A percentile compares a stretch with the other conserved stretches of the same genome.
These are phyloP conservation scores for Nymphaea thermarum DNA, from an alignment of 164 flowering plant species.

Conservation along the genomic window DNA sequence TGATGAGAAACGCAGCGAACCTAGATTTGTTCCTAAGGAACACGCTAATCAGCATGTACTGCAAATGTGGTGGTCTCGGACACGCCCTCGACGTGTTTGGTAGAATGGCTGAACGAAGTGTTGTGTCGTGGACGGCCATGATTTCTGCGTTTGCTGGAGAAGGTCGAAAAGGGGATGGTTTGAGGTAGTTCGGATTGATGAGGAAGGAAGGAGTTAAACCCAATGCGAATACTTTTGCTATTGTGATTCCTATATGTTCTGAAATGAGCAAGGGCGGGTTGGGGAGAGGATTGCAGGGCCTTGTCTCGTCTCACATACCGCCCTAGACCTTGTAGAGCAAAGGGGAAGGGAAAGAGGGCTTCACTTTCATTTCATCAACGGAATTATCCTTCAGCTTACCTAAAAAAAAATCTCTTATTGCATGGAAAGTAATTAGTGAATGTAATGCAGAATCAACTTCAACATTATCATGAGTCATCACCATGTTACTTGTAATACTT, in stretches of 20 bases:
- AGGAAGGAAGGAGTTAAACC: conserved; percentile 1
- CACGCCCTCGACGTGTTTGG: conserved; percentile 40
- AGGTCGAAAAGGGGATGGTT: background rate
- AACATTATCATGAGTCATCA: too few species aligned
- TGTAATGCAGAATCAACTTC: too few species aligned
- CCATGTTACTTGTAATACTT: too few species aligned
- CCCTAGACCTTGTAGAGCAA: too few species aligned
- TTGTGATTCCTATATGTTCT: conserved; percentile 2
- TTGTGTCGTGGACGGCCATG: conserved; percentile 51
- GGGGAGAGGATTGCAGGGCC: too few species aligned
- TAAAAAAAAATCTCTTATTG: too few species aligned
- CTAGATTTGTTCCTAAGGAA: conserved; percentile 27
- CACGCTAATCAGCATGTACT: conserved; percentile 51
- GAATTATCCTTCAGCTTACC: too few species aligned
- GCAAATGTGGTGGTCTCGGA: conserved; percentile 45
- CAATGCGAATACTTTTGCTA: background rate
- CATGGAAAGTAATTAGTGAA: too few species aligned
- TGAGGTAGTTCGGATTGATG: background rate
- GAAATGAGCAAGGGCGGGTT: too few species aligned
- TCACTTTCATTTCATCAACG: too few species aligned
- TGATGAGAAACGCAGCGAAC: conserved; percentile 26
- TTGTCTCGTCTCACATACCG: too few species aligned
- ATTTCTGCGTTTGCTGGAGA: conserved; percentile 30
- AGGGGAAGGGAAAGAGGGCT: too few species aligned
- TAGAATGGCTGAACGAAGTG: conserved; percentile 6